These are phyloP conservation scores for Strobilomyces confusus DNA, from an alignment of 768 basidiomycete species.

Conservation along the genomic window DNA sequence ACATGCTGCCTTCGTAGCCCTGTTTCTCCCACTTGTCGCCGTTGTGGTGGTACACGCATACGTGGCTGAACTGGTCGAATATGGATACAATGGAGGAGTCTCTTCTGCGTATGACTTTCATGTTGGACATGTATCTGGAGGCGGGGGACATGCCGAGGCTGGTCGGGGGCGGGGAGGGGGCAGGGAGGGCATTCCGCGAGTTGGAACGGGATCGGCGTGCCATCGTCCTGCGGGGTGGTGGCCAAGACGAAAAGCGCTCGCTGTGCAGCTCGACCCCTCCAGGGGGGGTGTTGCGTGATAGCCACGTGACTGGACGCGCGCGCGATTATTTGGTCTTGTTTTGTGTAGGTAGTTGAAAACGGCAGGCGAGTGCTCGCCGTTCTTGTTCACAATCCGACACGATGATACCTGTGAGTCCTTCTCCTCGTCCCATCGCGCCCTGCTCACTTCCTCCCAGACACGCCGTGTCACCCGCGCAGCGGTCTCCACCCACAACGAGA, in stretches of 20 bases:
- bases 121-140: constrained; percentile 69
- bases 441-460: constrained; percentile 37
- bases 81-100: constrained; percentile 78
- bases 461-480: constrained; percentile 61
- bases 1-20: constrained; percentile 86
- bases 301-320: constrained; percentile 36
- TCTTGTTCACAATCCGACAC: constrained; percentile 33
- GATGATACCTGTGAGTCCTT: constrained; percentile 42
- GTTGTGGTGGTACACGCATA: constrained; percentile 76
- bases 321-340: constrained; percentile 37
- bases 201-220: constrained; percentile 29
- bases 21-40: constrained; percentile 78
- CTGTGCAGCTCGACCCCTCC: constrained; percentile 11
- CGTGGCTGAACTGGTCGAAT: constrained; percentile 86
- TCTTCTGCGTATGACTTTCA: constrained; percentile 73
- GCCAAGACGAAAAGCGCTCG: not conserved
- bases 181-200: constrained; percentile 16
- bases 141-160: constrained; percentile 55
- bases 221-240: not conserved
- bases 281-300: constrained; percentile 8
- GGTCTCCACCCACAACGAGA: constrained; percentile 58
- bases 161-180: not conserved
- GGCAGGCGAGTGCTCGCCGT: constrained; percentile 21
- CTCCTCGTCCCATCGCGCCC: too few species aligned
- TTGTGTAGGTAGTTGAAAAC: constrained; percentile 36